Evolutionary conservation across 768 basidiomycete species (phyloP).

Genomic region (Leccinum broughii): DNA sequence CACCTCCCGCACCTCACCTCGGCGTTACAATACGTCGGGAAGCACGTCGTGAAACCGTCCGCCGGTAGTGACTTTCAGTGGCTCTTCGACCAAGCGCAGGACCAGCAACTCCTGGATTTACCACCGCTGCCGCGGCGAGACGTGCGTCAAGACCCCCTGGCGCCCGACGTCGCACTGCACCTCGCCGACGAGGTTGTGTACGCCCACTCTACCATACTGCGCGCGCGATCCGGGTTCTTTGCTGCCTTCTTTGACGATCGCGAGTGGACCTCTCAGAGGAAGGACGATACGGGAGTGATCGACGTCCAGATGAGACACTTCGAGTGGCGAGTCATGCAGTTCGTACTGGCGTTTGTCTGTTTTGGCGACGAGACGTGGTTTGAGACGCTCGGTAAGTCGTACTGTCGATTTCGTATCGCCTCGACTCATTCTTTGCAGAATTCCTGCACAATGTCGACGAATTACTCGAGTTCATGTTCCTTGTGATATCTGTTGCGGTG

Average conservation of each 20-base stretch:
- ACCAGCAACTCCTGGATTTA: neutral
- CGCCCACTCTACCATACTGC: constrained; percentile 74
- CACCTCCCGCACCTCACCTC: constrained; percentile 53
- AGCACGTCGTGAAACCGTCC: constrained; percentile 49
- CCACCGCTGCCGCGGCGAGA: constrained; percentile 9
- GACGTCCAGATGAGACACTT: constrained; percentile 73
- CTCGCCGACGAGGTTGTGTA: constrained; percentile 65
- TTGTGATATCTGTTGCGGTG: constrained; percentile 83
- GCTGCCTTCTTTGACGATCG: constrained; percentile 76
- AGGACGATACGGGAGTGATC: constrained; percentile 53
- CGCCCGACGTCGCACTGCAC: constrained; percentile 70
- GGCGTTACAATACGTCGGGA: constrained; percentile 62
- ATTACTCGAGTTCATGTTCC: constrained; percentile 82
- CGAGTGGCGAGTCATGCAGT: constrained; percentile 69
- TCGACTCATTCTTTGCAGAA: constrained; percentile 40
- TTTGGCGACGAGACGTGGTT: constrained; percentile 76
- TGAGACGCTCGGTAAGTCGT: constrained; percentile 58
- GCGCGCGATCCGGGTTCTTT: constrained; percentile 84
- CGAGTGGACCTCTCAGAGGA: constrained; percentile 75
- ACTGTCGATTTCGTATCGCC: neutral
- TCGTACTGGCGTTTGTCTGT: constrained; percentile 76
- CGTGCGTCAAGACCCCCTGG: constrained; percentile 31
- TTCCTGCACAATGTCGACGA: constrained; percentile 67
- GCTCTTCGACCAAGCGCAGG: constrained; percentile 42
- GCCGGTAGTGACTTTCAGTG: constrained; percentile 49